These are phyloP conservation scores for Penicillium palitans DNA, from an alignment of 2,329 filamentous ascomycete genomes.

Conservation along the genomic window DNA sequence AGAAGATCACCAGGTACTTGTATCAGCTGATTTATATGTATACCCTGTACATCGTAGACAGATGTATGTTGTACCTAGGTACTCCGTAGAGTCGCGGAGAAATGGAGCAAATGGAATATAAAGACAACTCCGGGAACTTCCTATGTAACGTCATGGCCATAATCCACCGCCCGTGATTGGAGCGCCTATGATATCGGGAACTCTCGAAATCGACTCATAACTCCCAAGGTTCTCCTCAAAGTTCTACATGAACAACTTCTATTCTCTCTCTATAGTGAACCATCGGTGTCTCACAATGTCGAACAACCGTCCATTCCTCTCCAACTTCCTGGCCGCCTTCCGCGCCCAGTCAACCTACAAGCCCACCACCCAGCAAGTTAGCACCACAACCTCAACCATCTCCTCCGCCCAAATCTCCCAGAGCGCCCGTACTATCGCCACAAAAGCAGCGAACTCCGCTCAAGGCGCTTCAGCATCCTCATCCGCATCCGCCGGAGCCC, in stretches of 20 bases:
- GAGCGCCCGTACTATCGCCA: slow-evolving; percentile 50
- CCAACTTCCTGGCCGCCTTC: slow-evolving; percentile 68
- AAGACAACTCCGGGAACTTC: slow-evolving; percentile 17
- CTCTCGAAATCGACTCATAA: slow-evolving; percentile 14
- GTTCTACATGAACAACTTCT: slow-evolving; percentile 2
- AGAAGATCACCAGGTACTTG: neutral
- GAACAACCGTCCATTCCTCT: slow-evolving; percentile 65
- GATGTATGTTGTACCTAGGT: neutral
- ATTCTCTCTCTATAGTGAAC: neutral
- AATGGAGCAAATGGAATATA: neutral
- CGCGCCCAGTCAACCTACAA: slow-evolving; percentile 64
- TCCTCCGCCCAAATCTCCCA: slow-evolving; percentile 44
- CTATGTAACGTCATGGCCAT: slow-evolving; percentile 24
- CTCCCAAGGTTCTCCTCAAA: neutral
- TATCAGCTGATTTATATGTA: neutral
- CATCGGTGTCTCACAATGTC: slow-evolving; percentile 51
- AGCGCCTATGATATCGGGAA: slow-evolving; percentile 5
- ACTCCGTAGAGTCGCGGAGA: neutral
- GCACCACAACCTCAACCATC: slow-evolving; percentile 32
- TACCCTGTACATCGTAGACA: neutral
- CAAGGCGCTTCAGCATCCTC: slow-evolving; percentile 5
- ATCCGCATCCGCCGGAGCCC: slow-evolving; percentile 13
- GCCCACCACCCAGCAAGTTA: slow-evolving; percentile 47
- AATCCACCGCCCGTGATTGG: slow-evolving; percentile 24
- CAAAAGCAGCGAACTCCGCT: slow-evolving; percentile 40